These are phyloP conservation scores for Starmerella etchellsii DNA, from an alignment of 805 yeast species.

Conservation along the genomic window DNA sequence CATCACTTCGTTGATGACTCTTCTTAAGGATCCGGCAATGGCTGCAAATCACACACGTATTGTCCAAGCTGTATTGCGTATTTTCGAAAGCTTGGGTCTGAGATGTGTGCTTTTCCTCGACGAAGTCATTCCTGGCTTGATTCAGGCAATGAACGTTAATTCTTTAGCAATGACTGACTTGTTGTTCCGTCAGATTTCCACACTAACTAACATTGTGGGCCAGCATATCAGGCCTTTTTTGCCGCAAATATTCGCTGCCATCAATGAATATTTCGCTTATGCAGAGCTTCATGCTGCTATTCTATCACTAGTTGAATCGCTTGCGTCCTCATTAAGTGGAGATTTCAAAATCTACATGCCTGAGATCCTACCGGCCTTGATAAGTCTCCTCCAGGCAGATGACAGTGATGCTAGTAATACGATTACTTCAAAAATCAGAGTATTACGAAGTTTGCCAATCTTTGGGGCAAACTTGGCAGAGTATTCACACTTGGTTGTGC, in stretches of 20 bases:
- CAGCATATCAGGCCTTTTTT: slow-evolving; percentile 81
- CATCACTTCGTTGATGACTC: slow-evolving; percentile 67
- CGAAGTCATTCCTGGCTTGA: slow-evolving; percentile 77
- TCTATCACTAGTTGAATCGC: slow-evolving; percentile 65
- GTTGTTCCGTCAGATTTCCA: slow-evolving; percentile 77
- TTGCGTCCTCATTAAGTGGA: slow-evolving; percentile 76
- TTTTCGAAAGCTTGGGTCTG: slow-evolving; percentile 76
- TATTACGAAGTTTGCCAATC: slow-evolving; percentile 67
- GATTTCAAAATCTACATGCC: slow-evolving; percentile 82
- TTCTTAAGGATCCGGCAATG: slow-evolving; percentile 72
- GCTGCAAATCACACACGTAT: slow-evolving; percentile 81
- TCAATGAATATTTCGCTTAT: slow-evolving; percentile 56
- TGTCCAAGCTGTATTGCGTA: slow-evolving; percentile 85
- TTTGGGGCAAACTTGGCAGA: slow-evolving; percentile 86
- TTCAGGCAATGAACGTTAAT: slow-evolving; percentile 62
- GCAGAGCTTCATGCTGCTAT: slow-evolving; percentile 64
- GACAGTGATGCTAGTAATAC: slow-evolving; percentile 39
- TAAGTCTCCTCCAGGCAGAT: slow-evolving; percentile 59
- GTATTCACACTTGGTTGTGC: slow-evolving; percentile 74
- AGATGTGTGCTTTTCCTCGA: slow-evolving; percentile 82
- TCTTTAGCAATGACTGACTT: slow-evolving; percentile 71
- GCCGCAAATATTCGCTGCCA: slow-evolving; percentile 56
- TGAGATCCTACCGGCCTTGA: slow-evolving; percentile 57
- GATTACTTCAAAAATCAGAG: slow-evolving; percentile 38
- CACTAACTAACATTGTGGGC: slow-evolving; percentile 66